Base-by-base conservation (phyloP, 345 rosid genomes). In the Excoecaria cochinchinensis region DNA sequence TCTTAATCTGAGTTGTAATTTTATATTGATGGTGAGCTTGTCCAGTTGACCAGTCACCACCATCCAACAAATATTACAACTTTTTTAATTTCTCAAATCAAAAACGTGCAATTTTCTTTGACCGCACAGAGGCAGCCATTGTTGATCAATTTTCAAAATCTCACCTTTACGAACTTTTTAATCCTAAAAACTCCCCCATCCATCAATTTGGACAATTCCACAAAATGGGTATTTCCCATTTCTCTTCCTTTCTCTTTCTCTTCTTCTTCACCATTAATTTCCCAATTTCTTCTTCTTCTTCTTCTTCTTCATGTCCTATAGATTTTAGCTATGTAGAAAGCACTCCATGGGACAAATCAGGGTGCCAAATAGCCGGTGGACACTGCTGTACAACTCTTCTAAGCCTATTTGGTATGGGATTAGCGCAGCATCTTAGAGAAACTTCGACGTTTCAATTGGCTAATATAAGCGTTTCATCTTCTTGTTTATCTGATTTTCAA, bases 301-400 rank as follows among this genome's bases (percentile, higher is more conserved):
- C 57, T 31, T 31, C 31, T 66, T 81, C 88, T 64, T 80, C 87
- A 44, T 88, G 91, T 51, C 91, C 90, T 46, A 39, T 88, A 11
- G 89, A 88, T 75, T 80, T 88, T 73, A 84, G 79, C 82, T 87
- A 88, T 39, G 85, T 88, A 11, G 70, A 79, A 42, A 85, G 88
- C 44, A 70, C 85, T 77, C 91, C 90, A 10, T 90, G 94, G 94
- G 76, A 90, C 78, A 52, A 73, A 14, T 84, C 90, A 6, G n/a
- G 55, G 6, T 87, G 91, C 67, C 78, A 24, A 5, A 48, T 71
- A 12, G 65, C 83, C 3, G 16, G 73, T 19, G 68, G 38, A 15
- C 80, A 59, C 36, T 90, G 94, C 64, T 90, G 94, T 80, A 75
- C 71, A 50, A 46, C 92, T 50, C 89, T 90, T 15, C 66, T 76